Conservation (phyloP, 805 yeast species). For the Candida railenensis region DNA sequence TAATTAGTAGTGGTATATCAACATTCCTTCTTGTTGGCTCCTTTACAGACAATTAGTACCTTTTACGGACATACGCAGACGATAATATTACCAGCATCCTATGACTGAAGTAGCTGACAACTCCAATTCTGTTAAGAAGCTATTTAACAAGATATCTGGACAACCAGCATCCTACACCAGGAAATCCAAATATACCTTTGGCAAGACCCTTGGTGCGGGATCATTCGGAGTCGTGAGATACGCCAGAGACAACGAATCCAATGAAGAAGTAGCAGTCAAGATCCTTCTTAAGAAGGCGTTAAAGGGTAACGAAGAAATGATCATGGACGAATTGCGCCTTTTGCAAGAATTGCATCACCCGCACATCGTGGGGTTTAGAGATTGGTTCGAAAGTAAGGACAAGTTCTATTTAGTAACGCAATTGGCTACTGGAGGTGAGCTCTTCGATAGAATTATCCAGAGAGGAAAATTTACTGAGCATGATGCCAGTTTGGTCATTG, state of each 20-base stretch:
- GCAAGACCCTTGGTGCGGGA: conserved; percentile 90
- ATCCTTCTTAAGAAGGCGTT: conserved; percentile 84
- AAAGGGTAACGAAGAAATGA: conserved; percentile 72
- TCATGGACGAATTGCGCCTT: conserved; percentile 73
- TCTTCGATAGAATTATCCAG: conserved; percentile 81
- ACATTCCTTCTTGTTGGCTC: neutral
- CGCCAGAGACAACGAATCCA: conserved; percentile 52
- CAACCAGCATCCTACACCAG: conserved; percentile 71
- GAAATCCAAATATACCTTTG: conserved; percentile 71
- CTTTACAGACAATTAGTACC: too few species aligned
- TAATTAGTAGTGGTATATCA: neutral
- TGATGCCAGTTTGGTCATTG: conserved; percentile 76
- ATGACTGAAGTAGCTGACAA: neutral
- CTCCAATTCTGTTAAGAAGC: conserved; percentile 23
- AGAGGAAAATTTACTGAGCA: conserved; percentile 84
- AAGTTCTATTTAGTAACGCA: conserved; percentile 93
- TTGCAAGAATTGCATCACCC: conserved; percentile 72
- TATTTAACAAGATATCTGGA: conserved; percentile 59
- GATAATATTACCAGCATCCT: neutral
- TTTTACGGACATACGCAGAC: too few species aligned
- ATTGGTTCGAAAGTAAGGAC: conserved; percentile 91
- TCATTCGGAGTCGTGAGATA: conserved; percentile 89
- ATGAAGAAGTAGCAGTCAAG: conserved; percentile 84
- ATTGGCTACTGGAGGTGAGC: conserved; percentile 93
- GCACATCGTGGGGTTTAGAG: conserved; percentile 84